Evolutionary conservation across 2,329 filamentous ascomycete genomes (phyloP).

Genomic region (Didymella sp.): DNA sequence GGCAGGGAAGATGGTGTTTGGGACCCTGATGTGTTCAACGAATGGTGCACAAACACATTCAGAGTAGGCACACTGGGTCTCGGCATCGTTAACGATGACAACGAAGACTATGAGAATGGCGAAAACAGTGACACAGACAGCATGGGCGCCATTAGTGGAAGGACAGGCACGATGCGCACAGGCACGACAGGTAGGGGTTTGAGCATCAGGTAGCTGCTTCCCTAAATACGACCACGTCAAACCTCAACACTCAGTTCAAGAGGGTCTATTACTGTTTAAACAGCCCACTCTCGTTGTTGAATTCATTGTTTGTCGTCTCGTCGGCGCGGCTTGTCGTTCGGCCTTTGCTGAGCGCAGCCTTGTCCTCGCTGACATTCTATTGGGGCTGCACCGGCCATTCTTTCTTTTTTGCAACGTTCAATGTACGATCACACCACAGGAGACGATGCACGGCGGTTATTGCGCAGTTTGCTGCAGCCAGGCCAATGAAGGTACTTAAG

Average conservation of each 20-base stretch:
- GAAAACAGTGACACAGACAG: conserved; percentile 41
- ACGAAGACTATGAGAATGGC: conserved; percentile 32
- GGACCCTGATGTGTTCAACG: conserved; percentile 69
- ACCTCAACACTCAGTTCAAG: background rate
- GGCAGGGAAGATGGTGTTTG: conserved; percentile 70
- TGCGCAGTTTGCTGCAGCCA: background rate
- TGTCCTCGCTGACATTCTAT: background rate
- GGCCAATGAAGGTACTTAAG: background rate
- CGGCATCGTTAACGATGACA: conserved; percentile 31
- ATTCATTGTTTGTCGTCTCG: background rate
- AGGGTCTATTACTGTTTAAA: background rate
- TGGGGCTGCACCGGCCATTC: background rate
- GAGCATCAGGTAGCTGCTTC: conserved; percentile 11
- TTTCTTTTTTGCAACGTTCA: background rate
- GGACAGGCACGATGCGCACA: conserved; percentile 38
- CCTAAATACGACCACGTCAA: background rate
- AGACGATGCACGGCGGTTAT: background rate
- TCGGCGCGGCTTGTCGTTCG: too few species aligned
- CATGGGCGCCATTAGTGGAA: conserved; percentile 32
- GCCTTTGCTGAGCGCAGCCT: background rate
- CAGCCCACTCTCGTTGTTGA: background rate
- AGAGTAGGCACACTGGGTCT: conserved; percentile 57
- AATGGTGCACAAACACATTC: conserved; percentile 68
- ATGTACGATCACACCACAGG: background rate
- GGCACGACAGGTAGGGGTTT: conserved; percentile 25